These are phyloP conservation scores for Patellifolia procumbens DNA, from an alignment of 179 eudicot genomes.

Conservation along the genomic window DNA sequence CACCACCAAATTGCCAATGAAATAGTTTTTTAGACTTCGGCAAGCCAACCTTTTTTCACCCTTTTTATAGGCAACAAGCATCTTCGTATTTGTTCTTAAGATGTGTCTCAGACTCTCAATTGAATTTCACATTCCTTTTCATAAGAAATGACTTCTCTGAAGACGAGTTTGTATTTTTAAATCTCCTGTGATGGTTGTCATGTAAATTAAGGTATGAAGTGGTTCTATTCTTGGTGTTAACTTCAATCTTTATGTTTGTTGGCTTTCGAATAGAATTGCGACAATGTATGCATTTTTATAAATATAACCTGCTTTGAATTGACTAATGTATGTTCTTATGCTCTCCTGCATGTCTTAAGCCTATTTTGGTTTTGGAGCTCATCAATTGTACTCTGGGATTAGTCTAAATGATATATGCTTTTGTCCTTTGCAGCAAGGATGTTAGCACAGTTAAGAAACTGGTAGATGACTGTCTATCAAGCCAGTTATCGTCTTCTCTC, in stretches of 20 bases:
- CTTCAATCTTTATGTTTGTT: neutral
- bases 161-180: too few species aligned
- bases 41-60: too few species aligned
- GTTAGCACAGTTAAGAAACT: slow-evolving; percentile 86
- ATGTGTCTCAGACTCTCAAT: too few species aligned
- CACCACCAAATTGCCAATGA: too few species aligned
- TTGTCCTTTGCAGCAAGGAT: slow-evolving; percentile 77
- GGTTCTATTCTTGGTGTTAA: neutral
- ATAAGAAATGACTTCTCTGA: neutral
- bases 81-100: neutral
- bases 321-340: neutral
- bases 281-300: neutral
- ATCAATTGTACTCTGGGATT: neutral
- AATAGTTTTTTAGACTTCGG: too few species aligned
- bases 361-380: neutral
- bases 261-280: neutral
- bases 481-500: slow-evolving; percentile 74
- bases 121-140: neutral
- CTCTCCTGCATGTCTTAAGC: neutral
- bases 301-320: neutral
- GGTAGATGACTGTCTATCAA: slow-evolving; percentile 78
- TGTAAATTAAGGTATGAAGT: neutral
- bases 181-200: too few species aligned
- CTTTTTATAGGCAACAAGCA: too few species aligned
- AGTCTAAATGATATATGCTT: neutral